phyloP scores from a whole-genome alignment of 768 basidiomycete species.

The Leccinum obscurum region DNA sequence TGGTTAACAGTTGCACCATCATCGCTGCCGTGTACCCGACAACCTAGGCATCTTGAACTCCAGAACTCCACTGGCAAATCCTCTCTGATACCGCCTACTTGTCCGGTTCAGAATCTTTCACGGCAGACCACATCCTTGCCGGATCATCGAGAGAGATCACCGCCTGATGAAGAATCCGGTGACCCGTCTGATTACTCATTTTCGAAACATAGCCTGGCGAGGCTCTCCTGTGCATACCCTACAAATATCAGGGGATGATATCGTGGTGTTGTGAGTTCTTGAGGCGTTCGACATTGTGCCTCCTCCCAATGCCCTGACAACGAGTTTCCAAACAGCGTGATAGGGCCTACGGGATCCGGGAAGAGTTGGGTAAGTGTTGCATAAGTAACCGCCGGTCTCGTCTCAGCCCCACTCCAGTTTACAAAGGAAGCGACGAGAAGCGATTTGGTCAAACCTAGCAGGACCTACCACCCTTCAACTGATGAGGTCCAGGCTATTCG shows the following conservation, averaged over 20 bases:
- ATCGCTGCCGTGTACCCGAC: not conserved
- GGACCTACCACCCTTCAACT: conserved; percentile 6
- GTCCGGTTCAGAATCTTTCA: not conserved
- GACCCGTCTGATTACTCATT: not conserved
- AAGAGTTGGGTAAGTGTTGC: conserved; percentile 22
- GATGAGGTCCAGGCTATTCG: conserved; percentile 12
- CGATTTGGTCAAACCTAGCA: conserved; percentile 1
- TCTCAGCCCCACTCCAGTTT: conserved; percentile 10
- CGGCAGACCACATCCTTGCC: not conserved
- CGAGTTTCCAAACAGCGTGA: conserved; percentile 5
- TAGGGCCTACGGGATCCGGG: conserved; percentile 20
- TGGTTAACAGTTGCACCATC: not conserved
- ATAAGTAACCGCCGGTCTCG: no score
- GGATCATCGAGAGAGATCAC: not conserved
- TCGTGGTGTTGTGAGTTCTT: conserved; percentile 22
- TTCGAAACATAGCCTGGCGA: conserved; percentile 3
- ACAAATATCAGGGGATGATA: conserved; percentile 13
- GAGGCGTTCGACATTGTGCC: not conserved
- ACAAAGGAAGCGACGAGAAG: conserved; percentile 11
- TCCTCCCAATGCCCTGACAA: not conserved
- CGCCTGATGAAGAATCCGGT: not conserved
- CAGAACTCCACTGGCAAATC: not conserved
- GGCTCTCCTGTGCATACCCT: conserved; percentile 2
- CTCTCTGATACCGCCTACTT: not conserved
- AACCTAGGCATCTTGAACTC: not conserved